Conservation (phyloP, 768 basidiomycete genomes). For the Termitomyces sp. region DNA sequence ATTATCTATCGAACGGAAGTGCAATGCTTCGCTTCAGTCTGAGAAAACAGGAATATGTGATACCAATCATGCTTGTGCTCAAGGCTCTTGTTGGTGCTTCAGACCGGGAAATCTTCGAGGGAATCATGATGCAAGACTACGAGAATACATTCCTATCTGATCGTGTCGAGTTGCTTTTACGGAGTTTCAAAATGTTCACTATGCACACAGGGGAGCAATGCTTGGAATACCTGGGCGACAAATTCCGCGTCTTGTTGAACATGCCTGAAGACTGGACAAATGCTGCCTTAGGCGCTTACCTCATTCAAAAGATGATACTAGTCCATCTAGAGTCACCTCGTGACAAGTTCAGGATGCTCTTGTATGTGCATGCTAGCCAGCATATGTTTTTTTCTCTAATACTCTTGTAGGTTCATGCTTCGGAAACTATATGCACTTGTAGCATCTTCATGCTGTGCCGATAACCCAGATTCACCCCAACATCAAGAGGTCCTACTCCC, state of each 20-base stretch:
- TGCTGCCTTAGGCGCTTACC: constrained; percentile 69
- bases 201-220: constrained; percentile 87
- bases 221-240: constrained; percentile 92
- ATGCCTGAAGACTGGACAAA: constrained; percentile 94
- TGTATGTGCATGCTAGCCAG: constrained; percentile 48
- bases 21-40: constrained; percentile 96
- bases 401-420: constrained; percentile 78
- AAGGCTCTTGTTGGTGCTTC: constrained; percentile 89
- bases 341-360: constrained; percentile 91
- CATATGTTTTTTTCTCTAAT: neutral
- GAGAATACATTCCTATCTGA: constrained; percentile 97
- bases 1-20: constrained; percentile 93
- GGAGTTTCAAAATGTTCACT: constrained; percentile 92
- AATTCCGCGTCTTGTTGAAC: constrained; percentile 88
- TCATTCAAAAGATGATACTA: constrained; percentile 80
- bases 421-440: constrained; percentile 91
- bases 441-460: constrained; percentile 82
- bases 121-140: constrained; percentile 94
- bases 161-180: constrained; percentile 87
- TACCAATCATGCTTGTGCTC: constrained; percentile 94
- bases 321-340: constrained; percentile 84
- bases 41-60: constrained; percentile 97
- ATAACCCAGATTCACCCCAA: constrained; percentile 98
- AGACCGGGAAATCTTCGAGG: constrained; percentile 96
- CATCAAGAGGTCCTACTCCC: constrained; percentile 97